Percentiles rank a stretch among this genome's conserved stretches.
Conservation (phyloP, 164 flowering plant species). For the Aristolochia fimbriata region DNA sequence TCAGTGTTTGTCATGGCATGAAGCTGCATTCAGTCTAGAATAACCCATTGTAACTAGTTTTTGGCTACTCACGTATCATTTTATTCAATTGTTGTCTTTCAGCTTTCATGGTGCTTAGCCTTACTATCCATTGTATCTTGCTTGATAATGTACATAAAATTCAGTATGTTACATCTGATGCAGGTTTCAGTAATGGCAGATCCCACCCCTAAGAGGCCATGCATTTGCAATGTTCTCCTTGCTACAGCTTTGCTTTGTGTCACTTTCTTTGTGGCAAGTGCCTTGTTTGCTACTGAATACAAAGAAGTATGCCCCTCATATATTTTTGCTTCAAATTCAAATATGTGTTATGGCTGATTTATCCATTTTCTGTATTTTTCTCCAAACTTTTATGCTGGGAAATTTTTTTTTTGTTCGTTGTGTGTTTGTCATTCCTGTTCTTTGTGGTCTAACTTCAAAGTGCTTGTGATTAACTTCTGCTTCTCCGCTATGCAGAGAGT, state of each 20-base stretch:
- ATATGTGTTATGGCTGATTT: not conserved
- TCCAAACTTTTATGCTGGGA: not conserved
- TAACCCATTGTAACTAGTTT: not conserved
- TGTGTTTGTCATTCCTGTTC: not conserved
- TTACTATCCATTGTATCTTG: not conserved
- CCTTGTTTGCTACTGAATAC: conserved; percentile 19
- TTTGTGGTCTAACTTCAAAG: no score
- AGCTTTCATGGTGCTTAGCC: not conserved
- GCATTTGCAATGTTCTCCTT: conserved; percentile 33
- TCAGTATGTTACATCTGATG: not conserved
- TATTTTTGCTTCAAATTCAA: not conserved
- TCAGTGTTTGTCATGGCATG: not conserved
- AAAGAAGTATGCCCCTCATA: conserved; percentile 11
- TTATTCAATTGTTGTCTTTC: not conserved
- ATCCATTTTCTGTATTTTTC: no score
- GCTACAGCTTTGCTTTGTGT: conserved; percentile 36
- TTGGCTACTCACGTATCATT: not conserved
- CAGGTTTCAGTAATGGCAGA: conserved; percentile 42
- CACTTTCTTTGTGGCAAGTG: conserved; percentile 27
- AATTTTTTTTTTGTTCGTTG: not conserved
- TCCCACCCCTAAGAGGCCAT: conserved; percentile 34
- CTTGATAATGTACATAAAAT: not conserved
- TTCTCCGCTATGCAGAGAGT: conserved; percentile 30
- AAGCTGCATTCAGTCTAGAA: not conserved
- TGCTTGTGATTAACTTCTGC: not conserved